Conservation (phyloP, 495 filamentous ascomycete species). For the Ramalina intermedia region DNA sequence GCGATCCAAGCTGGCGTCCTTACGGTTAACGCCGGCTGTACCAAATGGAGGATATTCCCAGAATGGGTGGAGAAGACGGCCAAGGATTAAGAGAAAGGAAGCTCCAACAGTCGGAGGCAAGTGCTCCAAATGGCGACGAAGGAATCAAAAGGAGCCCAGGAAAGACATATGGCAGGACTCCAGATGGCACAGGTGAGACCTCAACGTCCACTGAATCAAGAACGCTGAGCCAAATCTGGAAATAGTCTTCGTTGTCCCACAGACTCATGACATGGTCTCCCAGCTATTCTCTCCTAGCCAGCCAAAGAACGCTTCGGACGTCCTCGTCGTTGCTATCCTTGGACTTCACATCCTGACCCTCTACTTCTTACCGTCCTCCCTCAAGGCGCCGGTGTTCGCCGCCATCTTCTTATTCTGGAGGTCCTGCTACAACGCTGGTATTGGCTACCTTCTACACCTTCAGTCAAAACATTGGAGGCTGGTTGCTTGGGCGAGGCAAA, state of each 20-base stretch:
- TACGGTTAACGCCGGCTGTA: too few relatives aligned
- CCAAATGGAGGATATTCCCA: not conserved
- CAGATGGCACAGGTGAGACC: slow-evolving; percentile 63
- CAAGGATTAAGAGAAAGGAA: slow-evolving; percentile 10
- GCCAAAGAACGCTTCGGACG: slow-evolving; percentile 85
- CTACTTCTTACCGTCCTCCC: slow-evolving; percentile 50
- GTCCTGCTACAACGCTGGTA: slow-evolving; percentile 79
- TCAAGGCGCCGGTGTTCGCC: slow-evolving; percentile 63
- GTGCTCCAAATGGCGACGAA: slow-evolving; percentile 38
- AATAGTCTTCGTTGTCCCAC: slow-evolving; percentile 85
- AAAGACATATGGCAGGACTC: slow-evolving; percentile 84
- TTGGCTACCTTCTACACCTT: slow-evolving; percentile 74
- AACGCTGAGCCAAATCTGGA: slow-evolving; percentile 1
- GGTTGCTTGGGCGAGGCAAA: slow-evolving; percentile 76
- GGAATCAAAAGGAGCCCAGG: slow-evolving; percentile 35
- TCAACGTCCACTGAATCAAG: not conserved
- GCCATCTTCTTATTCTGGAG: slow-evolving; percentile 84
- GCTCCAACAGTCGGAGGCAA: slow-evolving; percentile 27
- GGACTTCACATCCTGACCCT: slow-evolving; percentile 56
- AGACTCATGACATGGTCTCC: slow-evolving; percentile 97
- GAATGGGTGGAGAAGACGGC: not conserved
- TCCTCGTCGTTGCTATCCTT: slow-evolving; percentile 67
- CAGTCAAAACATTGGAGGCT: slow-evolving; percentile 82
- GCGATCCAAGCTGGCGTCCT: too few relatives aligned
- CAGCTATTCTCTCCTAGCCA: slow-evolving; percentile 89